Evolutionary conservation across 495 filamentous ascomycete species (phyloP).

Genomic region (Penicillium salamii): DNA sequence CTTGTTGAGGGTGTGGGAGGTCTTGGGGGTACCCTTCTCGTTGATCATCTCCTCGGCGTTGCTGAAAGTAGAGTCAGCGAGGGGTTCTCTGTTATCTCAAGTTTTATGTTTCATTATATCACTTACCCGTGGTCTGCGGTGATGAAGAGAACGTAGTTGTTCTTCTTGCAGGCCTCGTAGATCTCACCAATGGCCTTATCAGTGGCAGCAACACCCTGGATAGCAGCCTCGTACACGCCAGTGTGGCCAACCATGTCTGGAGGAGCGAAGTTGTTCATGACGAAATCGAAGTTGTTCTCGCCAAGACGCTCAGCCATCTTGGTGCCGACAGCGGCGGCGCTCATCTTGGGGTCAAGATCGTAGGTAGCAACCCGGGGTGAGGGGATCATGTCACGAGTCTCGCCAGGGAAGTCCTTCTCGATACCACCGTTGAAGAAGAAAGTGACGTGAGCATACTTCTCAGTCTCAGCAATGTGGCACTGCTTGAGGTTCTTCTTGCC

Average conservation of each 20-base stretch:
- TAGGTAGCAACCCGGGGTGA: slow-evolving; percentile 88
- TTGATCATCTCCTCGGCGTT: slow-evolving; percentile 99
- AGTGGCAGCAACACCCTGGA: slow-evolving; percentile 77
- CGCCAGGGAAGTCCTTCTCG: slow-evolving; percentile 91
- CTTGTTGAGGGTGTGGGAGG: slow-evolving; percentile 94
- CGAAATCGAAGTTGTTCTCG: slow-evolving; percentile 81
- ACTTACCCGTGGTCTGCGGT: slow-evolving; percentile 88
- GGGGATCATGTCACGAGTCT: slow-evolving; percentile 75
- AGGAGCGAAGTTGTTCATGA: slow-evolving; percentile 99
- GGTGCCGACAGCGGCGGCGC: slow-evolving; percentile 79
- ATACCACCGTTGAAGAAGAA: slow-evolving; percentile 99
- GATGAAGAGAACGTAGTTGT: slow-evolving; percentile 88
- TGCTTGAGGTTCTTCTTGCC: slow-evolving; percentile 83
- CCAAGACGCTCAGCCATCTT: slow-evolving; percentile 80
- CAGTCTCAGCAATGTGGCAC: slow-evolving; percentile 95
- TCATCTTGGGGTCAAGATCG: slow-evolving; percentile 96
- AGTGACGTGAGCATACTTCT: slow-evolving; percentile 99
- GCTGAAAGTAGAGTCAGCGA: slow-evolving; percentile 33
- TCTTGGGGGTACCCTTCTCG: slow-evolving; percentile 92
- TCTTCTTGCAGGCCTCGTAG: slow-evolving; percentile 87
- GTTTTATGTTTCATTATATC: not conserved
- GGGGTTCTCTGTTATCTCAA: not conserved
- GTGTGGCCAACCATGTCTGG: slow-evolving; percentile 99
- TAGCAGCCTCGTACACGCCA: slow-evolving; percentile 94
- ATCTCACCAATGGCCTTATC: slow-evolving; percentile 92